These are phyloP conservation scores for Yamadazyma buinensis DNA, from an alignment of 1,139 yeast species.

Conservation along the genomic window DNA sequence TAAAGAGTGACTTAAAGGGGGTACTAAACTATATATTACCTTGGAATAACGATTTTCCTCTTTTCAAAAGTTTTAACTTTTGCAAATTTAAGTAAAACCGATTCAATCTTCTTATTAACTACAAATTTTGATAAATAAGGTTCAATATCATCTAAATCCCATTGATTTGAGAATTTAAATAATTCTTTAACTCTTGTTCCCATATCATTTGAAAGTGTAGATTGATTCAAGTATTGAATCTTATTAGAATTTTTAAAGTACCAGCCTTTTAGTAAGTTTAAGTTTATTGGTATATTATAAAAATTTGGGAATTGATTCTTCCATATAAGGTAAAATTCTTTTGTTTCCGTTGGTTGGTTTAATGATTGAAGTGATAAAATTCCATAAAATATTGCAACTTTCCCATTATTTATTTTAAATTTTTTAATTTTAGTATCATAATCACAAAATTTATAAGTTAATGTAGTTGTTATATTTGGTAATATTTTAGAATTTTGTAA, in stretches of 20 bases:
- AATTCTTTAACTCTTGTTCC: constrained; percentile 56
- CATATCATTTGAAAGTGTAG: constrained; percentile 48
- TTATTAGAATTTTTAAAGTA: constrained; percentile 39
- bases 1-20: too few relatives aligned
- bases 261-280: constrained; percentile 50
- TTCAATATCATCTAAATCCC: constrained; percentile 70
- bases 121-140: constrained; percentile 65
- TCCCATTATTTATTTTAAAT: constrained; percentile 30
- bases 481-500: not conserved
- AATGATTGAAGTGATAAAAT: constrained; percentile 40
- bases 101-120: constrained; percentile 59
- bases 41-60: constrained; percentile 21
- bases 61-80: constrained; percentile 58
- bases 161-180: constrained; percentile 55
- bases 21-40: constrained; percentile 1
- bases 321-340: constrained; percentile 60
- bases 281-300: constrained; percentile 53
- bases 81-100: constrained; percentile 73
- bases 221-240: constrained; percentile 51
- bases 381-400: constrained; percentile 60
- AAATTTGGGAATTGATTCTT: constrained; percentile 63
- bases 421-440: constrained; percentile 4
- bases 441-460: constrained; percentile 10
- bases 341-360: constrained; percentile 15
- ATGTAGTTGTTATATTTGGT: constrained; percentile 4